Evolutionary conservation across 2,329 filamentous ascomycete genomes (phyloP).

Genomic region (Colletotrichum sp.): DNA sequence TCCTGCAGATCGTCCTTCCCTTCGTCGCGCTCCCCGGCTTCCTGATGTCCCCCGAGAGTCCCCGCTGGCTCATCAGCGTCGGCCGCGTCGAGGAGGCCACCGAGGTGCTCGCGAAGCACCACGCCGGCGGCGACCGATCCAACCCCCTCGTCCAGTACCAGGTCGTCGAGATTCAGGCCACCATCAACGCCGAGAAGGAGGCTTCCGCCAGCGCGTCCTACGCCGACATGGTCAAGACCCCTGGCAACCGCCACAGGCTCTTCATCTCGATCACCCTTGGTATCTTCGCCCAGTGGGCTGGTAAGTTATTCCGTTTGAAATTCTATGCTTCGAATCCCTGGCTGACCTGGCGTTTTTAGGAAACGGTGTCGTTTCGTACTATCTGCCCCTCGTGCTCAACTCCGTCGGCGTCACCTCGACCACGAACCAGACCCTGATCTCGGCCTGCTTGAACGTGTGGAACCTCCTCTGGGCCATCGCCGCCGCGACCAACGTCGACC

Average conservation of each 20-base stretch:
- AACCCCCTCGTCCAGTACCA: slow-evolving; percentile 41
- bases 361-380: slow-evolving; percentile 34
- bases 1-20: slow-evolving; percentile 51
- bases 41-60: slow-evolving; percentile 32
- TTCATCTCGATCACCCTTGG: slow-evolving; percentile 34
- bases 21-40: slow-evolving; percentile 33
- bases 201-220: slow-evolving; percentile 5
- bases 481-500: slow-evolving; percentile 17
- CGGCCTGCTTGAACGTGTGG: slow-evolving; percentile 17
- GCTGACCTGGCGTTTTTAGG: fast-evolving
- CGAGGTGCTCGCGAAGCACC: slow-evolving; percentile 42
- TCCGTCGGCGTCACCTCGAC: slow-evolving; percentile 33
- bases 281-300: slow-evolving; percentile 30
- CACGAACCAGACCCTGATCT: slow-evolving; percentile 41
- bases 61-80: slow-evolving; percentile 31
- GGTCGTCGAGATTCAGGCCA: slow-evolving; percentile 26
- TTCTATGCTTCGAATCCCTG: fast-evolving
- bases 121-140: slow-evolving; percentile 43
- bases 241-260: slow-evolving; percentile 31
- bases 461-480: slow-evolving; percentile 17
- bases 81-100: slow-evolving; percentile 34
- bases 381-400: slow-evolving; percentile 25
- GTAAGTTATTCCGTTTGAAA: background rate
- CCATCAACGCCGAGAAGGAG: slow-evolving; percentile 24
- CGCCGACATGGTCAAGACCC: slow-evolving; percentile 22